Evolutionary conservation across 2,329 filamentous ascomycete genomes (phyloP), one percentile per base, ranked within the genome.

Genomic region (Raffaelea ambrosiae): DNA sequence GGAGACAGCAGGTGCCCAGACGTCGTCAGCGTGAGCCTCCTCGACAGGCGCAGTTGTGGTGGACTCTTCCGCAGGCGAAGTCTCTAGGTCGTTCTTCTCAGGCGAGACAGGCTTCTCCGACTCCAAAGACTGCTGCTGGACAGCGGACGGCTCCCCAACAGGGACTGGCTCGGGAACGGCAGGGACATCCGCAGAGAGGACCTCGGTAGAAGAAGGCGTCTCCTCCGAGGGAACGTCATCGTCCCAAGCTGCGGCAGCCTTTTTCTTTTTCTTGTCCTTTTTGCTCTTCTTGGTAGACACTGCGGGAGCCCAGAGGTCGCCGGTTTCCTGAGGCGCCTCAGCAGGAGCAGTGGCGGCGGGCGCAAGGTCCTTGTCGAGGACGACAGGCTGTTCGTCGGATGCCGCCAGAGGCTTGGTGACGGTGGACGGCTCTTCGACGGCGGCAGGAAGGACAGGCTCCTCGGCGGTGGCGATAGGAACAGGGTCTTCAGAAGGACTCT

Each of bases 261-360:
- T 33, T 14, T 43, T 43, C 41, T 43, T 43, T 21, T 43, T 26
- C 26, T 43, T 43, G 11, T 43, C 29, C 41, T 35, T 43, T 19
- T 46, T 46, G 31, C 35, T 40, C 18, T 46, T 46, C 44, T 40
- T 46, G 18, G 18, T 20, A 11, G 20, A 36, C 21, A 16, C 21
- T n/a, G 20, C 26, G 21, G 41, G 7, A 5, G 35, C 35, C 18
- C 18, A 16, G 5, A 14, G 16, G 13, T 38, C 35, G 8, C 8
- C 35, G 5, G 8, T n/a, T 5, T 5, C 7, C 18, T 38, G 14
- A 19, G 35, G 5, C 20, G 18, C 9, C 33, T 45, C 18, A 9
- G 33, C 26, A 33, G 22, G 22, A n/a, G 18, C 44, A n/a, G 35
- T 14, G 18, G 18, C 23, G 3, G 22, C 21, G 29, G 44, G 22